Conservation (phyloP, 306 rosid species). For the Coriaria nepalensis region DNA sequence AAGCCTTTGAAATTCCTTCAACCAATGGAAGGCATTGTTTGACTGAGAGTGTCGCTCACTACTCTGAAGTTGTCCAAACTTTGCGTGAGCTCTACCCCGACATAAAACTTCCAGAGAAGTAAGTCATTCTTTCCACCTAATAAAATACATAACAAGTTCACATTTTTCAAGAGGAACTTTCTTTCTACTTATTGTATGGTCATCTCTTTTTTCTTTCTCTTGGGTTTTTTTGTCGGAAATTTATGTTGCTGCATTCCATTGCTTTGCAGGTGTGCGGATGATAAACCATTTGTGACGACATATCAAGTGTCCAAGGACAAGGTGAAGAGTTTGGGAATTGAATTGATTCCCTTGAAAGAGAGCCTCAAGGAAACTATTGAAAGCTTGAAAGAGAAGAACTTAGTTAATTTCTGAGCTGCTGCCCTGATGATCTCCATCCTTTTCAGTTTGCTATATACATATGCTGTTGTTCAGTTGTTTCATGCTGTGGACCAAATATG, state of each 20-base stretch:
- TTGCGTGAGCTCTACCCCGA: constrained; percentile 45
- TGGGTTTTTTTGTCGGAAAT: background rate
- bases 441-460: too few relatives aligned
- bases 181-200: background rate
- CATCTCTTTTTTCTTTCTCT: background rate
- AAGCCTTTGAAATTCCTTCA: constrained; percentile 71
- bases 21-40: constrained; percentile 63
- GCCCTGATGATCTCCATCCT: too few relatives aligned
- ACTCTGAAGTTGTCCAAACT: constrained; percentile 34
- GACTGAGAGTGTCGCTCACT: constrained; percentile 41
- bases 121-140: too few relatives aligned
- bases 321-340: constrained; percentile 53
- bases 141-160: too few relatives aligned
- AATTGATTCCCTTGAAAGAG: constrained; percentile 42
- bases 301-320: constrained; percentile 48
- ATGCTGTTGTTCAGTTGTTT: too few relatives aligned
- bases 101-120: constrained; percentile 47
- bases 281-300: constrained; percentile 24
- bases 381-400: constrained; percentile 43
- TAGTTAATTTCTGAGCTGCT: constrained; percentile 22
- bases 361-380: constrained; percentile 60
- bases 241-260: background rate
- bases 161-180: background rate
- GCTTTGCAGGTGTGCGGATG: constrained; percentile 48
- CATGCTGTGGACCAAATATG: too few relatives aligned